A percentile compares a stretch with the other conserved stretches of the same genome.
Evolutionary conservation across 331 rosid species (phyloP).

Genomic region (Arachis monticola): DNA sequence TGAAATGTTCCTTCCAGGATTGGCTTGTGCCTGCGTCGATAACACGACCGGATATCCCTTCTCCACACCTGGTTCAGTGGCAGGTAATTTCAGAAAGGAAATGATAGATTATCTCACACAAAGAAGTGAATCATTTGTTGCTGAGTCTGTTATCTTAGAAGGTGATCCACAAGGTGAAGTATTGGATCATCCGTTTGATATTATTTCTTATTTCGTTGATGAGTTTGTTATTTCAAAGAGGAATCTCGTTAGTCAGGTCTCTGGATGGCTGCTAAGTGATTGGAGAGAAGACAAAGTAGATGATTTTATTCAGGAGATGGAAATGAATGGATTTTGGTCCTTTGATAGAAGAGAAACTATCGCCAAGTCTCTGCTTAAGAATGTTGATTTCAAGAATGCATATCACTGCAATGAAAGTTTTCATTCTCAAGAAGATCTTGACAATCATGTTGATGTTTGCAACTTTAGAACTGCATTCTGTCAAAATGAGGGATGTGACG

Average conservation of each 20-base stretch:
- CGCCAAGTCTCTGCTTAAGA: slow-evolving; percentile 54
- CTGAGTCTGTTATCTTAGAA: slow-evolving; percentile 66
- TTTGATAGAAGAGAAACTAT: slow-evolving; percentile 62
- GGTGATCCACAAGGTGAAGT: slow-evolving; percentile 53
- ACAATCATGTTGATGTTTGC: slow-evolving; percentile 56
- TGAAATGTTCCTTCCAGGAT: slow-evolving; percentile 68
- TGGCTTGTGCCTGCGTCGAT: slow-evolving; percentile 84
- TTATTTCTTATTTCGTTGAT: slow-evolving; percentile 72
- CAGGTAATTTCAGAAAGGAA: slow-evolving; percentile 71
- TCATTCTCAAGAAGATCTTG: slow-evolving; percentile 53
- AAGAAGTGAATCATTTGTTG: slow-evolving; percentile 80
- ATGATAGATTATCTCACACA: slow-evolving; percentile 68
- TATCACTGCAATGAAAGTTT: slow-evolving; percentile 66
- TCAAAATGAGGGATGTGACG: slow-evolving; percentile 63
- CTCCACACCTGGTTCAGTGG: slow-evolving; percentile 69
- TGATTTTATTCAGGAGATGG: slow-evolving; percentile 85
- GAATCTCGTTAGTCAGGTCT: slow-evolving; percentile 72
- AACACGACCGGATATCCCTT: slow-evolving; percentile 76
- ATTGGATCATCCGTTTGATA: slow-evolving; percentile 66
- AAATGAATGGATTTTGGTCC: slow-evolving; percentile 73
- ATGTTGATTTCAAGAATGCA: slow-evolving; percentile 69
- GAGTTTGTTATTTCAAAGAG: slow-evolving; percentile 70
- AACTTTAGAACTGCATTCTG: slow-evolving; percentile 60
- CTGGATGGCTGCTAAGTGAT: slow-evolving; percentile 82
- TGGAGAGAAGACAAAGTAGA: slow-evolving; percentile 87